Base-by-base conservation (phyloP, 768 basidiomycete species). In the Tulasnella calospora region DNA sequence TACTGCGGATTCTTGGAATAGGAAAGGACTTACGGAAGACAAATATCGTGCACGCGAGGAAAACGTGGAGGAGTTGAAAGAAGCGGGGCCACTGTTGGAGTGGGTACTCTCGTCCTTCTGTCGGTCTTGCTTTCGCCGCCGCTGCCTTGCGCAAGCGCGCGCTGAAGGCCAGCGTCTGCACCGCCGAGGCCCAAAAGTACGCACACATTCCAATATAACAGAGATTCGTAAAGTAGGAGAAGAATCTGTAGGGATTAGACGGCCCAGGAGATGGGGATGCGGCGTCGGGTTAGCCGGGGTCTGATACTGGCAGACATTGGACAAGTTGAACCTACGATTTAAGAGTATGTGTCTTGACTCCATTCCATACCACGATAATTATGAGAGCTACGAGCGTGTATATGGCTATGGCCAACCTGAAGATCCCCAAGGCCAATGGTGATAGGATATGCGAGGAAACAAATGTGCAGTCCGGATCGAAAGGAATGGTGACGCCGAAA, bases 171-270 rank as follows among this genome's bases (percentile, higher is more conserved):
- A 87, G 47, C 0, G 89, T 89, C 76, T 92, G 91, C 0, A 88
- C 84, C 3, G 87, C 85, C 0, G 91, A 82, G 0, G 90, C 90
- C 82, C 87, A 90, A 82, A 89, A 89, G 83, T 92, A 93, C 30
- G 90, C 86, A 27, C 87, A 86, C 1, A 92, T 81, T 0, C 92
- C 92, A 47, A 89, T 88, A 78, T 89, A 91, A 0, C 89, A 87
- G 0, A 92, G 86, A 78, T 88, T 81, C 0, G 91, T 92, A 82
- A 92, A 92, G 83, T 89, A 92, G 10, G 88, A 88, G 80, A 90
- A 87, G 84, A 85, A 91, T 27, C 91, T 92, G 82, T 5, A 12
- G 44, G 0, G 36, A 41, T 71, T 74, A 13, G 55, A 10, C 46
- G 61, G 80, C 41, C 10, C 13, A 44, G 74, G 30, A 67, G 10